phyloP scores from a whole-genome alignment of 2,329 filamentous ascomycete genomes.

The Neofusicoccum cordaticola region DNA sequence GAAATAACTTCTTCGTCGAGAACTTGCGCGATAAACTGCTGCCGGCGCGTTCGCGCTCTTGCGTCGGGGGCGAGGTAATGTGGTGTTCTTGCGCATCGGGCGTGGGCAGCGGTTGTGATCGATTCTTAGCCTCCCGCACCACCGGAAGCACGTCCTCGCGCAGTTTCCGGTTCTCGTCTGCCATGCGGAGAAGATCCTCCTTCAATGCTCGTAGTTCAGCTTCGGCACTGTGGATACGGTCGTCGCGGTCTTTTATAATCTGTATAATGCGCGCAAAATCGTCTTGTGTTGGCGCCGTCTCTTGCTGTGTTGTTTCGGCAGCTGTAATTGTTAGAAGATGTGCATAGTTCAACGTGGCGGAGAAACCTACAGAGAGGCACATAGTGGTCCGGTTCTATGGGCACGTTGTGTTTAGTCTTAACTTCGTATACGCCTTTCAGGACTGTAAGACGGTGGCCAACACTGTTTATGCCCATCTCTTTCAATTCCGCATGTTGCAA shows the following conservation, averaged over 20 bases:
- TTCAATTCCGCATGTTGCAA: slow-evolving; percentile 91
- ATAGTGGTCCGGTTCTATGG: slow-evolving; percentile 90
- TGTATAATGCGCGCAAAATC: slow-evolving; percentile 90
- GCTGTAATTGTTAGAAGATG: slow-evolving; percentile 52
- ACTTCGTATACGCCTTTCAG: slow-evolving; percentile 95
- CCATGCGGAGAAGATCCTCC: slow-evolving; percentile 46
- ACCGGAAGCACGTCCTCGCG: slow-evolving; percentile 90
- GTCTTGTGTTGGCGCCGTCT: slow-evolving; percentile 83
- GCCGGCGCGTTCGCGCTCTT: slow-evolving; percentile 38
- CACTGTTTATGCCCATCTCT: slow-evolving; percentile 88
- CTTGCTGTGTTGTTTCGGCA: slow-evolving; percentile 81
- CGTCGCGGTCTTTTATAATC: slow-evolving; percentile 83
- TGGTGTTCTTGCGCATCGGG: slow-evolving; percentile 36
- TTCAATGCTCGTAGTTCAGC: slow-evolving; percentile 75
- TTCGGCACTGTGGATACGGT: slow-evolving; percentile 81
- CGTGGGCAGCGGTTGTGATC: slow-evolving; percentile 77
- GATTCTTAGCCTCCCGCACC: slow-evolving; percentile 86
- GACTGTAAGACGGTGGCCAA: slow-evolving; percentile 91
- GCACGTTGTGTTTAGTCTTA: slow-evolving; percentile 89
- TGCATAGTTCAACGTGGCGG: background rate
- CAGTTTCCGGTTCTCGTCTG: slow-evolving; percentile 83
- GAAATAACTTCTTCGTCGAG: slow-evolving; percentile 53
- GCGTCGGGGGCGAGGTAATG: slow-evolving; percentile 34
- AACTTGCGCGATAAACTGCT: slow-evolving; percentile 52
- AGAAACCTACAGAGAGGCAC: slow-evolving; percentile 71